Percentiles rank a stretch among this genome's conserved stretches.
Conservation (phyloP, 1,284 basidiomycete species). For the Ceratobasidium sp. region DNA sequence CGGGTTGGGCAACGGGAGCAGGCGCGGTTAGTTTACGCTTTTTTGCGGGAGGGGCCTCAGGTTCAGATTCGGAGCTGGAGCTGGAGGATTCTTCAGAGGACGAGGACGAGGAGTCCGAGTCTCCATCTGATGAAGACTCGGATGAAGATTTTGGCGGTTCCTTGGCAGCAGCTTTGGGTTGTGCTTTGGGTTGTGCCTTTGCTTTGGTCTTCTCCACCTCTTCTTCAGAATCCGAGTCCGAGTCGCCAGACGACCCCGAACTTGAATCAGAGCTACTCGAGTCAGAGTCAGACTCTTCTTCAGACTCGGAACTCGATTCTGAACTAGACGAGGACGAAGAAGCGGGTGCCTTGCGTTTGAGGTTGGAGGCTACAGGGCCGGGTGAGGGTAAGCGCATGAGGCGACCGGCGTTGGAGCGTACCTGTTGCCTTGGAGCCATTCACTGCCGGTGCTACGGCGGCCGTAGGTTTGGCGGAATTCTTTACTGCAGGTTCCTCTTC, state of each 20-base stretch:
- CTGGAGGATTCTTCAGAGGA: slow-evolving; percentile 46
- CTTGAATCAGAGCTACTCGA: slow-evolving; percentile 14
- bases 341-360: slow-evolving; percentile 36
- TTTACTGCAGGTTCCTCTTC: slow-evolving; percentile 2
- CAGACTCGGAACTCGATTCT: too few relatives aligned
- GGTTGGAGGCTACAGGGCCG: not conserved
- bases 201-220: not conserved
- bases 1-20: slow-evolving; percentile 23
- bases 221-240: slow-evolving; percentile 47
- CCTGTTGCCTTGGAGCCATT: slow-evolving; percentile 10
- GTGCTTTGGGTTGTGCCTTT: slow-evolving; percentile 34
- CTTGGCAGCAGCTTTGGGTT: slow-evolving; percentile 49
- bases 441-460: not conserved
- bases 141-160: slow-evolving; percentile 50
- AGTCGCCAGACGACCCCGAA: slow-evolving; percentile 41
- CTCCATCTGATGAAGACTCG: slow-evolving; percentile 47
- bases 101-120: slow-evolving; percentile 48
- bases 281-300: slow-evolving; percentile 48
- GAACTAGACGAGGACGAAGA: slow-evolving; percentile 69
- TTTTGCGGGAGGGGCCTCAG: slow-evolving; percentile 45
- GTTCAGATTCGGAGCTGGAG: slow-evolving; percentile 48
- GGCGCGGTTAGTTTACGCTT: slow-evolving; percentile 5
- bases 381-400: not conserved
- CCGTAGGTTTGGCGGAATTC: not conserved
- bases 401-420: not conserved